phyloP scores from a whole-genome alignment of 306 rosid genomes.

The Vicia faba region DNA sequence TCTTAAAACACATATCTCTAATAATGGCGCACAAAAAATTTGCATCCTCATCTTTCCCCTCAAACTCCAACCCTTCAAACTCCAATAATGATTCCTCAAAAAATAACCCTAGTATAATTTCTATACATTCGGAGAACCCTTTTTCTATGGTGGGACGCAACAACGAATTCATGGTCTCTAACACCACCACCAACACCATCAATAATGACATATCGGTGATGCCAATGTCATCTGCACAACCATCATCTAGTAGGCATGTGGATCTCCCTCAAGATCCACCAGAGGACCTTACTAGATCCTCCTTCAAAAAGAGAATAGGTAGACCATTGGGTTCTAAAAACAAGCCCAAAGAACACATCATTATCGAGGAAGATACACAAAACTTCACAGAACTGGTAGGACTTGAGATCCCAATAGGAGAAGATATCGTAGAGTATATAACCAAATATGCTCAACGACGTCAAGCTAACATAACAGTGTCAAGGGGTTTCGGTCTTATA shows the following conservation, averaged over 20 bases:
- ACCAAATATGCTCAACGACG: conserved; percentile 41
- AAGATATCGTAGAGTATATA: conserved; percentile 49
- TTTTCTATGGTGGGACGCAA: not conserved
- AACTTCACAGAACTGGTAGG: too few species aligned
- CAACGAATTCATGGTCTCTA: not conserved
- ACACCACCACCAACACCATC: not conserved
- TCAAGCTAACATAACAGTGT: conserved; percentile 40
- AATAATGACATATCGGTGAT: not conserved
- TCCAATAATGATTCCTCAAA: not conserved
- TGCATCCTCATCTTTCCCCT: not conserved
- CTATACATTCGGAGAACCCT: not conserved
- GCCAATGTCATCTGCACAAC: not conserved
- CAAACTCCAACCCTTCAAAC: not conserved
- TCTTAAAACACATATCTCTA: not conserved
- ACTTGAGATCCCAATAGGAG: conserved; percentile 49
- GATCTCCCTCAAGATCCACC: not conserved
- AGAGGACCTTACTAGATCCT: not conserved
- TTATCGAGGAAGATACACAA: not conserved
- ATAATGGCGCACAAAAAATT: not conserved
- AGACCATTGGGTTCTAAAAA: not conserved
- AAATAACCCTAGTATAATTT: not conserved
- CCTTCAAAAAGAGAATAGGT: not conserved
- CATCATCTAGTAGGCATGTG: not conserved
- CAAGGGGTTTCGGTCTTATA: conserved; percentile 48
- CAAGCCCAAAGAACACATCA: not conserved